A percentile compares a stretch with the other conserved stretches of the same genome.
Evolutionary conservation across 140 eudicot species (phyloP).

Genomic region (Senecio squalidus): DNA sequence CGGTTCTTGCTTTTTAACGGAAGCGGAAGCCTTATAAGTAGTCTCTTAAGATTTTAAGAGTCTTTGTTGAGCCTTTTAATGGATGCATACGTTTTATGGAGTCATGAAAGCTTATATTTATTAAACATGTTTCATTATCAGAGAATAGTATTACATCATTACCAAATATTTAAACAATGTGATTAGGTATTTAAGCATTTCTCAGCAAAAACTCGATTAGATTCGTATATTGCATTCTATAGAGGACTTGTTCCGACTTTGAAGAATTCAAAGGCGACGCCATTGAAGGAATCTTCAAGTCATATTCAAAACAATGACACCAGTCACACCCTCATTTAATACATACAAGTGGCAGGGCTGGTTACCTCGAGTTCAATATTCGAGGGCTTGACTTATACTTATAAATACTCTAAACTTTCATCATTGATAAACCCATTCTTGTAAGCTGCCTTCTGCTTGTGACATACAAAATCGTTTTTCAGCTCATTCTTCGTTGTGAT

Average conservation of each 20-base stretch:
- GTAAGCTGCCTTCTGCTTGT: background rate
- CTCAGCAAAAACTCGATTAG: too few species aligned
- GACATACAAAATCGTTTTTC: background rate
- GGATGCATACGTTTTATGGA: background rate
- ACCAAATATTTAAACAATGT: background rate
- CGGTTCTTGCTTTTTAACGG: background rate
- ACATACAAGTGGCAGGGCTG: slow-evolving; percentile 11
- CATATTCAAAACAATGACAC: slow-evolving; percentile 14
- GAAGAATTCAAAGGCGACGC: slow-evolving; percentile 24
- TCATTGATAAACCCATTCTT: background rate
- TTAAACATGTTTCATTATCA: background rate
- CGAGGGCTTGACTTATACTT: slow-evolving; percentile 4
- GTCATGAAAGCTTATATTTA: background rate
- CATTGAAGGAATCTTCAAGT: slow-evolving; percentile 13
- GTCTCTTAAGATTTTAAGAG: background rate
- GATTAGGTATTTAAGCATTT: background rate
- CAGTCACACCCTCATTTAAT: slow-evolving; percentile 1
- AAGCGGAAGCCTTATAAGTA: background rate
- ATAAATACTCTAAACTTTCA: background rate
- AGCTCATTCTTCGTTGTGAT: background rate
- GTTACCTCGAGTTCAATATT: background rate
- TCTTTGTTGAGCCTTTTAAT: background rate
- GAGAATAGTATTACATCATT: background rate
- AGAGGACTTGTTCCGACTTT: background rate
- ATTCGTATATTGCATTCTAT: background rate